Base-by-base conservation (phyloP, 495 filamentous ascomycete genomes). In the Xylaria intraflava region DNA sequence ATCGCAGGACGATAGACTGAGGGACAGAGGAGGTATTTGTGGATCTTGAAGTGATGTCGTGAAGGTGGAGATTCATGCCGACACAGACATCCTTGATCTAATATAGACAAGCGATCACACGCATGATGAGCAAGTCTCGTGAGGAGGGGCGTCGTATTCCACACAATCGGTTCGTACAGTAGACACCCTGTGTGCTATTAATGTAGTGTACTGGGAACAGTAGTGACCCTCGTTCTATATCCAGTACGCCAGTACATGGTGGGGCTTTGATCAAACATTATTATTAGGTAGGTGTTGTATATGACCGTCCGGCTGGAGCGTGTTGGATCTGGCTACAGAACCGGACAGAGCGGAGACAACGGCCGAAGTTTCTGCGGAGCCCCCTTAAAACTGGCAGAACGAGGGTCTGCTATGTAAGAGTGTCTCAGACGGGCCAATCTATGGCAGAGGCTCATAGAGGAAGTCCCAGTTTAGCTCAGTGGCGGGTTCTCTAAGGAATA, bases 21-120 rank as follows among this genome's bases (percentile, higher is more conserved):
- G 17, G 31, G 19, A 46, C n/a, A 39, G 19, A n/a, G 10, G 27
- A 1, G 53, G 29, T 61, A 64, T 56, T 59, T 66, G 61, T 62
- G 51, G 55, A 38, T 48, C 43, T 46, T 42, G 51, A 39, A 46
- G 53, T 39, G 51, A 56, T 53, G 44, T 49, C 51, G 42, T 45
- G 46, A 40, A 42, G 52, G 22, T 11, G 49, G 44, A 45, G 52
- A 35, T n/a, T 27, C 23, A 19, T 50, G 31, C 26, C 56, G 26
- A 58, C 43, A 35, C 38, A 51, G 42, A 36, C 19, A 53, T 52
- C 55, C 51, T 38, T 57, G 53, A 33, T 55, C 57, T 62, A 60
- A 62, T 62, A 60, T 65, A 58, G 57, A 58, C 58, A 56, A 62
- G 60, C 53, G 31, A 59, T 42, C 49, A 44, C 45, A 55, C 41